Evolutionary conservation across 768 basidiomycete species (phyloP), one percentile per base, ranked within the genome.

Genomic region (Albatrellus ellisii): DNA sequence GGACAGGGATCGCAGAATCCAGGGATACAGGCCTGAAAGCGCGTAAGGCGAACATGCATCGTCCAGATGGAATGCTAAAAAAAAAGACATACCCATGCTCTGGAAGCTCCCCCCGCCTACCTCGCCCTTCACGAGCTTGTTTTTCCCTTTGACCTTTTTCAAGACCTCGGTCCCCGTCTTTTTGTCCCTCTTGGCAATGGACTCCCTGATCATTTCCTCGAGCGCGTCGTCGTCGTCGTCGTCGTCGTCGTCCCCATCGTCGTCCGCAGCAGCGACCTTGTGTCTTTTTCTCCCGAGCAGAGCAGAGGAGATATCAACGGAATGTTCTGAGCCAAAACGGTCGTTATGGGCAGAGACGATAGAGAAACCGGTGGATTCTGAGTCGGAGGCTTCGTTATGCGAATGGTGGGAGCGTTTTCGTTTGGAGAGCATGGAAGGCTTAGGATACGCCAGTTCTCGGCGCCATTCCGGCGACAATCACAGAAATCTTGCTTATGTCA

Each of bases 61-160:
- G 12, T n/a, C 4, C 7, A 29, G 31, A 45, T 33, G 17, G 36
- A 47, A 4, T 36, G 26, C 18, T 36, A 26, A 22, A 9, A 4
- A 7, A 49, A 9, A 8, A 39, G 22, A 68, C 77, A 41, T 42
- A 88, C 88, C 89, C 87, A 97, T 90, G 72, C 79, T 83, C 59
- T 95, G 91, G 52, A 95, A 97, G 48, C 89, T 94, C 15, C 91
- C 91, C 24, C 91, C 91, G 25, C 91, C 91, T 10, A 86, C 70
- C 54, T 88, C 80, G 14, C 79, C 79, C 56, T 84, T 88, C 2
- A 61, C 62, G 21, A 79, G 57, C 54, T 81, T 86, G 15, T 65
- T 62, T 56, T 82, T 83, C 7, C 75, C 77, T 52, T 84, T 89
- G 10, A 75, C 67, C 52, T 77, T 82, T 57, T 87, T 92, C 39